These are phyloP conservation scores for Saccharomyces hybrid DNA, from an alignment of 1,139 yeast genomes.

Conservation along the genomic window DNA sequence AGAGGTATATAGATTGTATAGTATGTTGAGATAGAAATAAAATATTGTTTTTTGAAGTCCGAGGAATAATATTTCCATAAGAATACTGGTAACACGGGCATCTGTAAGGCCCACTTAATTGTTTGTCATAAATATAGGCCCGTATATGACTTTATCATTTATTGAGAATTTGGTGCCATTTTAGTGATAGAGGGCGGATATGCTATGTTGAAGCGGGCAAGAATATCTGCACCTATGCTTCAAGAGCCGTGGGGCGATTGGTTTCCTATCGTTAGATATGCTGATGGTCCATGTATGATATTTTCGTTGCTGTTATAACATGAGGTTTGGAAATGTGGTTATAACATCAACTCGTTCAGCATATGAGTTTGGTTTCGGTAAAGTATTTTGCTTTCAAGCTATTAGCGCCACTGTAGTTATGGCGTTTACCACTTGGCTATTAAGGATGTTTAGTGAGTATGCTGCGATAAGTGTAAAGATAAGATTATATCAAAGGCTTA, in stretches of 20 bases:
- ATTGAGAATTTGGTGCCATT: neutral
- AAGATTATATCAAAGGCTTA: neutral
- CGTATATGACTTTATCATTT: neutral
- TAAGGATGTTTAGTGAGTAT: neutral
- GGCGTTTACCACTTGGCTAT: neutral
- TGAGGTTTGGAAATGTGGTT: neutral
- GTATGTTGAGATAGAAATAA: neutral
- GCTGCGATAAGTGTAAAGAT: neutral
- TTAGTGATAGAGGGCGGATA: neutral
- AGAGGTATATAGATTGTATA: neutral
- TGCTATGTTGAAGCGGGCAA: neutral
- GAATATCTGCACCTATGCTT: neutral
- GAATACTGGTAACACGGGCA: neutral
- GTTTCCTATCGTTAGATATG: neutral
- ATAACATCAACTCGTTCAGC: neutral
- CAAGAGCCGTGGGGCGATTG: neutral
- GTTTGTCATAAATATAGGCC: neutral
- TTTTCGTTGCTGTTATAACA: neutral
- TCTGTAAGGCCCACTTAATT: neutral
- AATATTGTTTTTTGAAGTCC: neutral
- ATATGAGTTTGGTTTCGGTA: neutral
- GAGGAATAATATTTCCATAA: neutral
- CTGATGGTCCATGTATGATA: neutral
- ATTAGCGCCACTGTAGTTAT: neutral
- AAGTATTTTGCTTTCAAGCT: neutral